A percentile compares a stretch with the other conserved stretches of the same genome.
These are phyloP conservation scores for Dendrobium catenatum DNA, from an alignment of 106 monocot species.

Conservation along the genomic window DNA sequence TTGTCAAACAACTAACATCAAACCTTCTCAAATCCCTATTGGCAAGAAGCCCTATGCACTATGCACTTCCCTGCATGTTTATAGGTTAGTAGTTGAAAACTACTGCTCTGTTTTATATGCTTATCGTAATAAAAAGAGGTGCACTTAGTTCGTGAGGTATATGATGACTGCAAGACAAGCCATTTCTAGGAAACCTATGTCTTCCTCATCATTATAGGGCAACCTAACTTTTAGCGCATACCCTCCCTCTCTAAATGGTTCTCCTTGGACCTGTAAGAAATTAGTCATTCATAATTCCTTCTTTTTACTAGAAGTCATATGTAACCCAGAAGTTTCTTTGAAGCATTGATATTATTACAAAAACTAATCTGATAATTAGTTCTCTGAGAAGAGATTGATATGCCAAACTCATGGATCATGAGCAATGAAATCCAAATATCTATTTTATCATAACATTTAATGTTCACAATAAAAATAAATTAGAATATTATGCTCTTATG, in stretches of 20 bases:
- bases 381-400: not conserved
- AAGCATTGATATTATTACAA: not conserved
- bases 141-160: not conserved
- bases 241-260: not conserved
- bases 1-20: not conserved
- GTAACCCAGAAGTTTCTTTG: not conserved
- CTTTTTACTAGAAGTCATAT: not conserved
- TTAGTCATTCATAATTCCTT: not conserved
- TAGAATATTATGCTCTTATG: not conserved
- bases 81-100: not conserved
- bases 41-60: not conserved
- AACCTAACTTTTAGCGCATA: not conserved
- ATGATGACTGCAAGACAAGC: not conserved
- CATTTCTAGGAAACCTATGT: not conserved
- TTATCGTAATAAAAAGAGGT: not conserved
- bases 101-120: not conserved
- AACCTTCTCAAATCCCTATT: not conserved
- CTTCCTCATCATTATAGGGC: not conserved
- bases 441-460: not conserved
- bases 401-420: not conserved
- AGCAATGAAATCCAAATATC: not conserved
- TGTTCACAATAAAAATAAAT: not conserved
- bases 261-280: not conserved
- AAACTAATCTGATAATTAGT: not conserved
- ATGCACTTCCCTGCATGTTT: not conserved